Evolutionary conservation across 306 rosid genomes (phyloP).

Genomic region (Herpetospermum pedunculosum): DNA sequence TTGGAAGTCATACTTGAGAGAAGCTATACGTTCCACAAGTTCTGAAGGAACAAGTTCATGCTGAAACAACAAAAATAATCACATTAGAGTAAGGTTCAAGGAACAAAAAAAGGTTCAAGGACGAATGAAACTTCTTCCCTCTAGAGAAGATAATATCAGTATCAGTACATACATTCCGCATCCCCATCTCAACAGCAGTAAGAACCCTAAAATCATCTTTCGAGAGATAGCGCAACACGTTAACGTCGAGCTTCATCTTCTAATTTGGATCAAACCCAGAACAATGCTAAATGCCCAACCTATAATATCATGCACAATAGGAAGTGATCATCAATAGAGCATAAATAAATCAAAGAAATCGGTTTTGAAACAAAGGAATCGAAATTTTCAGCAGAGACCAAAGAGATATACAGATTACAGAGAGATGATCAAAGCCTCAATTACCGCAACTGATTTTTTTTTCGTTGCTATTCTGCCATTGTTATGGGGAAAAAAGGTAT

Average conservation of each 20-base stretch:
- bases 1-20: slow-evolving; percentile 45
- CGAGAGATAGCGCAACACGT: slow-evolving; percentile 65
- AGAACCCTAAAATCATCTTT: slow-evolving; percentile 94
- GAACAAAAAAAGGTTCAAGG: background rate
- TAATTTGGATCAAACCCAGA: background rate
- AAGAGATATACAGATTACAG: too few relatives aligned
- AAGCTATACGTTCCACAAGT: slow-evolving; percentile 64
- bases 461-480: too few relatives aligned
- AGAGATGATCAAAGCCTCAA: too few relatives aligned
- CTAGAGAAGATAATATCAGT: background rate
- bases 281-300: background rate
- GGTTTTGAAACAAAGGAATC: background rate
- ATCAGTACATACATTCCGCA: slow-evolving; percentile 49
- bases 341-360: background rate
- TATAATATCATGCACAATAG: background rate
- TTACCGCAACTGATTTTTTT: too few relatives aligned
- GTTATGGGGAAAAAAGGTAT: too few relatives aligned
- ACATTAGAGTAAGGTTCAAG: background rate
- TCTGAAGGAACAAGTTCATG: slow-evolving; percentile 77
- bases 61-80: slow-evolving; percentile 22
- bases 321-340: background rate
- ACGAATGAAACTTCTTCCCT: background rate
- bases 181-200: slow-evolving; percentile 83
- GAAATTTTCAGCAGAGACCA: too few relatives aligned
- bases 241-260: slow-evolving; percentile 70